These are phyloP conservation scores for Colletotrichum cordylinicola DNA, from an alignment of 2,329 filamentous ascomycete genomes.

Conservation along the genomic window DNA sequence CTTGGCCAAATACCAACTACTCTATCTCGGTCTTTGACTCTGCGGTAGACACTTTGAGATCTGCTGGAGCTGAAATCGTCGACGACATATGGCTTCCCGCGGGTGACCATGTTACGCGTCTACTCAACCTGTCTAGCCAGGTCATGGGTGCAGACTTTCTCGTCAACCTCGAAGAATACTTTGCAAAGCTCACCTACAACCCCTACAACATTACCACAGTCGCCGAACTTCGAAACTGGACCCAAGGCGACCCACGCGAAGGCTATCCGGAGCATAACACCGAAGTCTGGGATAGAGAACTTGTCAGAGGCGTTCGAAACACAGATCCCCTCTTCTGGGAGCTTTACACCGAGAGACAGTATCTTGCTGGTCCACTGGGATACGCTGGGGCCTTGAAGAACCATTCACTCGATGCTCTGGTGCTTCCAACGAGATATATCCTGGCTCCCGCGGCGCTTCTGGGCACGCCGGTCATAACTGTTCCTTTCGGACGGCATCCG, in stretches of 20 bases:
- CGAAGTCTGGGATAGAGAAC: conserved; percentile 56
- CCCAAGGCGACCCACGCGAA: conserved; percentile 56
- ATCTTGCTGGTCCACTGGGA: conserved; percentile 60
- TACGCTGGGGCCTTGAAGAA: conserved; percentile 63
- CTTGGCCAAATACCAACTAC: not conserved
- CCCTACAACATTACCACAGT: conserved; percentile 61
- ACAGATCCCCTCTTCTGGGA: conserved; percentile 61
- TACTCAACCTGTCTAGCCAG: conserved; percentile 47
- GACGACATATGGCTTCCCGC: conserved; percentile 54
- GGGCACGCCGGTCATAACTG: conserved; percentile 65
- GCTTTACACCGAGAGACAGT: conserved; percentile 58
- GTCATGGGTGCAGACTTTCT: conserved; percentile 64
- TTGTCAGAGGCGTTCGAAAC: conserved; percentile 60
- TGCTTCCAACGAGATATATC: conserved; percentile 60
- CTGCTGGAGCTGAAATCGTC: conserved; percentile 63
- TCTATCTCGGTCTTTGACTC: conserved; percentile 57
- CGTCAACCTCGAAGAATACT: conserved; percentile 58
- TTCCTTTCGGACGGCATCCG: conserved; percentile 67
- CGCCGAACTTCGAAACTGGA: conserved; percentile 58
- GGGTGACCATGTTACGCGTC: not conserved
- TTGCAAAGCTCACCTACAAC: conserved; percentile 60
- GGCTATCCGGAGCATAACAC: conserved; percentile 65
- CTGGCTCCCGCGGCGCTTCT: conserved; percentile 57
- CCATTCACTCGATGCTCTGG: conserved; percentile 64
- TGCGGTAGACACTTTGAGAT: conserved; percentile 56